Base-by-base conservation (phyloP, 768 basidiomycete species). In the Suillus lakei region DNA sequence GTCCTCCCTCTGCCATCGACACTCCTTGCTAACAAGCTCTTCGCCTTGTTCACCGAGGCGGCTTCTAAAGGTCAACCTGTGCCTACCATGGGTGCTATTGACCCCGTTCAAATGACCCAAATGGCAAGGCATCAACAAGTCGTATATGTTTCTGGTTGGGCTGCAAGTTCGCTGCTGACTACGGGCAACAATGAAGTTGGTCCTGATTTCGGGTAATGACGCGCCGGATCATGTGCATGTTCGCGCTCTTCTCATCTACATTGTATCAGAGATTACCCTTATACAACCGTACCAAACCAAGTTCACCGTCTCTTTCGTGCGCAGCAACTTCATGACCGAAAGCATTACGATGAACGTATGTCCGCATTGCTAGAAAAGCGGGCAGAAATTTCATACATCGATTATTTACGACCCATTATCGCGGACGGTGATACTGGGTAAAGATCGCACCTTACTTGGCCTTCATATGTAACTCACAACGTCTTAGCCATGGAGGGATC, bases 351-450 rank as follows among this genome's bases (percentile, higher is more conserved):
- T 71, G 93, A 94, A 70, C 88, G 95, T 38, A 82, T 93, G 78
- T 82, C 85, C 18, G 82, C 86, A 44, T 82, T 88, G 32, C 80
- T 83, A 5, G 90, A 90, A 68, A 83, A 86, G 66, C 84, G 92
- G 59, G 84, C 83, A 34, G 88, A 88, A 66, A 84, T 92, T 84
- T 86, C 90, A 55, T 92, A 91, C 72, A 81, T 93, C 46, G 95
- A 97, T 74, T 97, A 96, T 74, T 81, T 98, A 51, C 84, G 93
- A 60, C 96, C 96, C 32, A 96, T 98, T 69, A 91, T 98, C 68
- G 96, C 96, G 15, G 96, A 98, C 74, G 96, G 89, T 30, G 96
- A 97, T 79, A 96, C 96, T 60, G 96, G 96, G 94, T 94, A 71
- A 58, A 72, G 82, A 75, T 62, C 26, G 51, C 66, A 44, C 12